These are phyloP conservation scores for Daldinia loculata DNA, from an alignment of 495 filamentous ascomycete genomes.

Conservation along the genomic window DNA sequence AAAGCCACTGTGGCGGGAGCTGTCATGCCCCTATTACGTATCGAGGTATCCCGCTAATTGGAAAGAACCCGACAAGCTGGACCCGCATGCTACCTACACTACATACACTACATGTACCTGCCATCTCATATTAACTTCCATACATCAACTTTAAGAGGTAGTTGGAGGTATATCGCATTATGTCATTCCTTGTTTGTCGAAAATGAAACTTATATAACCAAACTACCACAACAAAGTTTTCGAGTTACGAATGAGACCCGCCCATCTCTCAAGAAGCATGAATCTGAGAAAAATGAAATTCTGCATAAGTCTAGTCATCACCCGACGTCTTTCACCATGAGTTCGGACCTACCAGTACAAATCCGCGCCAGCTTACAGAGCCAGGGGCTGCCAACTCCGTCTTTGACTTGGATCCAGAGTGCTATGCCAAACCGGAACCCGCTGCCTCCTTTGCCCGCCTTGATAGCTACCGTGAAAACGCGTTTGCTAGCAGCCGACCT, in stretches of 20 bases:
- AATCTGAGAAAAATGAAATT: neutral
- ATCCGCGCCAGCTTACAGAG: constrained; percentile 48
- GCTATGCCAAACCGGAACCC: constrained; percentile 50
- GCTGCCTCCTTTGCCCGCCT: constrained; percentile 71
- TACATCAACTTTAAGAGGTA: neutral
- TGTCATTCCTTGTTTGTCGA: neutral
- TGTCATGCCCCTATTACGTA: neutral
- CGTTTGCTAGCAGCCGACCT: constrained; percentile 84
- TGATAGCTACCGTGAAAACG: constrained; percentile 80
- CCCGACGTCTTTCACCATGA: constrained; percentile 23
- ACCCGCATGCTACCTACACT: neutral
- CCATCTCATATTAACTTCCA: neutral
- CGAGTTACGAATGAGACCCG: neutral
- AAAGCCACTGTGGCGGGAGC: constrained; percentile 46
- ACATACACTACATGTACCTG: neutral
- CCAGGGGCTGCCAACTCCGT: constrained; percentile 51
- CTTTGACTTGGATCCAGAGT: constrained; percentile 49
- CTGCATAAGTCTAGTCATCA: neutral
- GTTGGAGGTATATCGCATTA: neutral
- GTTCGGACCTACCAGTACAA: constrained; percentile 46
- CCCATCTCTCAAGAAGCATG: neutral
- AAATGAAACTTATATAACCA: neutral
- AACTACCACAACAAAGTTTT: too few species aligned
- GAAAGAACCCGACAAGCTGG: neutral
- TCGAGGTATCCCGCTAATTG: neutral